These are phyloP conservation scores for Wolfiporia cocos DNA, from an alignment of 1,284 basidiomycete species.

Conservation along the genomic window DNA sequence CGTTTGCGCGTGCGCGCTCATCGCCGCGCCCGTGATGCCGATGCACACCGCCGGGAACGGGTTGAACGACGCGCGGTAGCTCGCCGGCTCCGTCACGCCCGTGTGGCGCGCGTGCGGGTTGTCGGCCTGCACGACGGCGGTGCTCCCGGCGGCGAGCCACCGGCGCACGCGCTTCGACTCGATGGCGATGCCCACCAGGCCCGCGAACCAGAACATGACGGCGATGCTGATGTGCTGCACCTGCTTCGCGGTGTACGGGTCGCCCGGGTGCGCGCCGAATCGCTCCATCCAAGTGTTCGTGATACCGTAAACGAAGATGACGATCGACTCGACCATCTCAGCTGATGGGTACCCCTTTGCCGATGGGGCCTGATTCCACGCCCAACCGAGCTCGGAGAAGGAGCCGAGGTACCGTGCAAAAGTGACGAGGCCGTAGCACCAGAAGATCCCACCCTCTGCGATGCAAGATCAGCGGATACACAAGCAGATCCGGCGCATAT, in stretches of 20 bases:
- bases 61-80: conserved; percentile 83
- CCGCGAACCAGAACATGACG: conserved; percentile 96
- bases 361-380: conserved; percentile 84
- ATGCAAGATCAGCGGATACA: conserved; percentile 4
- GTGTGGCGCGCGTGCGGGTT: conserved; percentile 30
- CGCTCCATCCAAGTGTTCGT: conserved; percentile 98
- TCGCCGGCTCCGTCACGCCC: conserved; percentile 55
- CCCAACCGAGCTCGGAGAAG: conserved; percentile 88
- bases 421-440: conserved; percentile 84
- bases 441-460: conserved; percentile 84
- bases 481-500: conserved; percentile 7
- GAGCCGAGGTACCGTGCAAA: conserved; percentile 92
- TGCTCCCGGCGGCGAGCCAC: conserved; percentile 60
- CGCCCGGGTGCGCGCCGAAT: conserved; percentile 76
- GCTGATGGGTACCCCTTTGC: conserved; percentile 53
- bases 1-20: conserved; percentile 92
- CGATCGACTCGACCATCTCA: conserved; percentile 83
- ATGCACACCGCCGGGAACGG: conserved; percentile 93
- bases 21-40: conserved; percentile 89
- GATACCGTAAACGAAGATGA: conserved; percentile 88
- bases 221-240: conserved; percentile 96
- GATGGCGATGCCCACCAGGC: conserved; percentile 84
- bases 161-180: conserved; percentile 72
- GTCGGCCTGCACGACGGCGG: conserved; percentile 35
- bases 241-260: conserved; percentile 89